Percentiles rank a stretch among this genome's conserved stretches.
Evolutionary conservation across 371 early-diverging fungal species (phyloP).

Genomic region (Mortierella sp.): DNA sequence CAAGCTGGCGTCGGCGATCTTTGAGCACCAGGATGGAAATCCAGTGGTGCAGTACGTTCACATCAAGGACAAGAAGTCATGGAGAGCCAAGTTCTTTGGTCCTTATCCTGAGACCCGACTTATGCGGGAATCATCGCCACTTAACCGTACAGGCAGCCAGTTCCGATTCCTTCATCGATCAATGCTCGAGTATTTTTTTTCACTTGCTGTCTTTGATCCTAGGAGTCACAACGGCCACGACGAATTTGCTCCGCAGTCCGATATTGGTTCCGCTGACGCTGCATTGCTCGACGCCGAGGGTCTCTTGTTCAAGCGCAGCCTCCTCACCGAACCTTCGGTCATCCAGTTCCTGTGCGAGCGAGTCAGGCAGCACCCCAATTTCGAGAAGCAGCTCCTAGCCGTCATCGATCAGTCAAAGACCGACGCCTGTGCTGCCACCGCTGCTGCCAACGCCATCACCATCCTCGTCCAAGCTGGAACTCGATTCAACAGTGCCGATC

Average conservation of each 20-base stretch:
- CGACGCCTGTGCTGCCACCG: background rate
- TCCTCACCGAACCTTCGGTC: background rate
- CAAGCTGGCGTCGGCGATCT: background rate
- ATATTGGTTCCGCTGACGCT: background rate
- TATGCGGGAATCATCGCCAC: background rate
- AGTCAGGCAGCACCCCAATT: background rate
- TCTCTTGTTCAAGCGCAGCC: background rate
- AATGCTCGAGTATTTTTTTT: background rate
- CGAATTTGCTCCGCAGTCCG: background rate
- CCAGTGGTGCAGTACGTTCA: background rate
- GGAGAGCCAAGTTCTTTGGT: background rate
- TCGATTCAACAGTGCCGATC: background rate
- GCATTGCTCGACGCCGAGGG: background rate
- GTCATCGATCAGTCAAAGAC: background rate
- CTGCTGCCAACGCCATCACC: conserved; percentile 10
- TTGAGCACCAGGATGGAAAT: background rate
- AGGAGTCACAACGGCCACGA: background rate
- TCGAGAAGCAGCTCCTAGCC: background rate
- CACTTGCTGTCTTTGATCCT: background rate
- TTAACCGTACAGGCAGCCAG: background rate
- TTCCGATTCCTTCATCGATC: background rate
- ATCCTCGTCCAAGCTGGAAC: conserved; percentile 1
- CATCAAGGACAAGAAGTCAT: background rate
- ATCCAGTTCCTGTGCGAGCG: conserved; percentile 14
- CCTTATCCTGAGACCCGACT: background rate